Evolutionary conservation across 768 basidiomycete genomes (phyloP), one percentile per base, ranked within the genome.

Genomic region (Serendipita vermifera): DNA sequence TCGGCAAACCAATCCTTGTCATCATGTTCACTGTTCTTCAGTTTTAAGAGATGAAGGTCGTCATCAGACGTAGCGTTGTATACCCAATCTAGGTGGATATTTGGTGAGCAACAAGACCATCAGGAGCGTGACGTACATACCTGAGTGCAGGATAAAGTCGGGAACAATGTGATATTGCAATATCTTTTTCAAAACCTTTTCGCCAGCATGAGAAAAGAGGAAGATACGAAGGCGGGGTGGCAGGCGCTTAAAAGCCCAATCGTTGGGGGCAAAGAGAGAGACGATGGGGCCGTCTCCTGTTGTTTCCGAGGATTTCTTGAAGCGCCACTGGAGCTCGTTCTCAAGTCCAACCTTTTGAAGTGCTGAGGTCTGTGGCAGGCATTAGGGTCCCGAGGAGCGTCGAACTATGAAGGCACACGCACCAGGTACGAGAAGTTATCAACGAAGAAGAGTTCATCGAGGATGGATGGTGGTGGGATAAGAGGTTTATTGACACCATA

Each of bases 171-270:
- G 81, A 66, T 75, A 83, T 40, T 77, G 68, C 13, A 84, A 61
- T 17, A 83, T 57, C 65, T 81, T 82, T 59, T 69, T 73, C 54
- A 83, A 59, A 9, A 67, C 75, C 17, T 61, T 65, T 31, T 70
- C 68, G 5, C 82, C 82, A 55, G 78, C 76, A 1, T 79, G 77
- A 3, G 80, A 81, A 66, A 82, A 82, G 53, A 82, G 68, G 72
- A 73, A 82, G 26, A 73, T 60, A 57, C 69, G 70, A 22, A 82
- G 72, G 53, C 72, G 74, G n/a, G 57, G 62, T 0, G 82, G 82
- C 14, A 82, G 71, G 14, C 61, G 64, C 26, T 70, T 53, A 61
- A 68, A 70, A 3, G 69, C 69, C n/a, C 59, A 57, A 60, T 68
- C 68, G 60, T 60, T 63, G 5, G 69, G 69, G 6, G 64, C 62